Percentiles rank a stretch among this genome's conserved stretches.
Conservation (phyloP, 2,329 filamentous ascomycete genomes). For the Tolypocladium sp. region DNA sequence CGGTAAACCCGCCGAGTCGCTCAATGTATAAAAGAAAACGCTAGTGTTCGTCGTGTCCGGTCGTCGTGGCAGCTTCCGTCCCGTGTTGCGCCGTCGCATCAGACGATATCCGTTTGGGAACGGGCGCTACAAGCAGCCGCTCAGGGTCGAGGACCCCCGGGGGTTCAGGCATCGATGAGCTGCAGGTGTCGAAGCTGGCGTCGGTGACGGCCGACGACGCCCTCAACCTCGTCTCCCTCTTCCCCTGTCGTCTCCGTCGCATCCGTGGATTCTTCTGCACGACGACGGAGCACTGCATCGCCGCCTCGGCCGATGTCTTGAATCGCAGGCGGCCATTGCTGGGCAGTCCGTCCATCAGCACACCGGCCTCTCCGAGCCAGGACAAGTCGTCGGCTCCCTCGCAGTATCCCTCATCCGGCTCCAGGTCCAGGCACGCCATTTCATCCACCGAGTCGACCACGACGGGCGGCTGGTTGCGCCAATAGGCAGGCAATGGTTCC, state of each 20-base stretch:
- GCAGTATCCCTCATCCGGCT: constrained; percentile 6
- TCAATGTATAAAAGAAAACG: neutral
- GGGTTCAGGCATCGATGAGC: neutral
- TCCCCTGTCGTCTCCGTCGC: constrained; percentile 6
- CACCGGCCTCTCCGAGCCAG: neutral
- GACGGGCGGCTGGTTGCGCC: neutral
- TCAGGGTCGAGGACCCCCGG: neutral
- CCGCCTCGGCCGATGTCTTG: constrained; percentile 5
- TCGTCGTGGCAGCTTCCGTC: neutral
- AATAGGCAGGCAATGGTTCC: neutral
- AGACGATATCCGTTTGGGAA: neutral
- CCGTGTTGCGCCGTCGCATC: neutral
- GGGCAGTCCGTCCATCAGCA: neutral
- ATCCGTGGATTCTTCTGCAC: constrained; percentile 6
- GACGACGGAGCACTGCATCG: constrained; percentile 6
- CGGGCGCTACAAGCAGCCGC: neutral
- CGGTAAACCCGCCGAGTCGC: neutral
- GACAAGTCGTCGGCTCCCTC: constrained; percentile 3
- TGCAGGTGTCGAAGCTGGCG: neutral
- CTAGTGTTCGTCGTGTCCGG: neutral
- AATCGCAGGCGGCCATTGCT: constrained; percentile 3
- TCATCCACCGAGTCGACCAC: neutral
- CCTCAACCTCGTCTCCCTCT: neutral
- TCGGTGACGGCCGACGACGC: neutral
- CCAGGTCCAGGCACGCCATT: neutral